Conservation (phyloP, 164 flowering plant genomes). For the Chloranthus sessilifolius region DNA sequence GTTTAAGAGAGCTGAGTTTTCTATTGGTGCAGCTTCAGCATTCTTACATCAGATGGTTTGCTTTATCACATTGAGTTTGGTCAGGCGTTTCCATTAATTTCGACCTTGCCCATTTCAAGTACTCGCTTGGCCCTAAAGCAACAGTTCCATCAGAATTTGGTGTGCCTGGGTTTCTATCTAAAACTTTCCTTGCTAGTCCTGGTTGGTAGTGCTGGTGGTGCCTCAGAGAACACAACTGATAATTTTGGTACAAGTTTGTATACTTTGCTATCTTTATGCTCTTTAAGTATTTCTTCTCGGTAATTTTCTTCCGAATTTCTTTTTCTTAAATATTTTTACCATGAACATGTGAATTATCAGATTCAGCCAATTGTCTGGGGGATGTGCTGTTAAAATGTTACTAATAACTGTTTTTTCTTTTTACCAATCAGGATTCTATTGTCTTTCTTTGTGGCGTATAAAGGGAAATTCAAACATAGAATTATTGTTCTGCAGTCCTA, state of each 20-base stretch:
- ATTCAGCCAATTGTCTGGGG: too few species aligned
- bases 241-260: slow-evolving; percentile 35
- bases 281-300: too few species aligned
- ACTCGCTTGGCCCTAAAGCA: slow-evolving; percentile 22
- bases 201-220: slow-evolving; percentile 38
- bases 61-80: slow-evolving; percentile 62
- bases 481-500: slow-evolving; percentile 30
- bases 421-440: slow-evolving; percentile 62
- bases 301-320: too few species aligned
- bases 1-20: slow-evolving; percentile 12
- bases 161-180: slow-evolving; percentile 58
- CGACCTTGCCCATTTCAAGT: slow-evolving; percentile 25
- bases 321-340: too few species aligned
- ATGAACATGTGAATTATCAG: too few species aligned
- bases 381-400: slow-evolving; percentile 4
- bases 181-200: slow-evolving; percentile 44
- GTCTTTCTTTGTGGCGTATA: slow-evolving; percentile 67
- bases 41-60: slow-evolving; percentile 76
- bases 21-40: slow-evolving; percentile 63
- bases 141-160: slow-evolving; percentile 37
- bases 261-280: too few species aligned
- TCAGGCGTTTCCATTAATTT: slow-evolving; percentile 41
- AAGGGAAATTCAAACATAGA: slow-evolving; percentile 34
- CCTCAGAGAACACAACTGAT: slow-evolving; percentile 11
- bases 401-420: too few species aligned